Evolutionary conservation across 768 basidiomycete species (phyloP), one percentile per base, ranked within the genome.

Genomic region (Lyophyllum decastes): DNA sequence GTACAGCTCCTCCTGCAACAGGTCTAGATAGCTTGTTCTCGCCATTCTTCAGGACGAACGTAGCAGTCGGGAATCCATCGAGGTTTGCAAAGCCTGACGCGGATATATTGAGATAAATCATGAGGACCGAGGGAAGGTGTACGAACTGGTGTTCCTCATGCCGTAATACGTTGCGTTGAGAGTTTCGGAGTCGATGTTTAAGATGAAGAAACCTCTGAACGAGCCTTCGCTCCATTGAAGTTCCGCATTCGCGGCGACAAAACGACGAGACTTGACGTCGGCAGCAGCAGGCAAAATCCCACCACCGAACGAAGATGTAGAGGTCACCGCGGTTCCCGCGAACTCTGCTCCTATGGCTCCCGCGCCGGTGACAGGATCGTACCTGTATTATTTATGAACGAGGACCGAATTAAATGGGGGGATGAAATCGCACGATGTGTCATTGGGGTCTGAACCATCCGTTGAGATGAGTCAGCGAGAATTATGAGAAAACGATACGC

Each of bases 141-240:
- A 26, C 27, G 35, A 25, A 35, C 43, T 34, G n/a, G 24, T 21
- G 41, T 54, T 47, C 26, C 40, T 59, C 80, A 85, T 83, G 1
- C 80, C 84, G 53, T 78, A 85, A 70, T 80, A 85, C 21, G 82
- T 81, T 22, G 84, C 81, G 26, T 73, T 79, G 47, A 81, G 64
- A 49, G 72, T 72, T 17, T 74, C 56, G 17, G 81, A 63, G 61
- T 78, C 73, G 57, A 87, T 67, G 26, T 72, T 74, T 12, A 87
- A 70, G 34, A 83, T 81, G 70, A 83, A 85, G 70, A 85, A 87
- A 1, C 85, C 85, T 33, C 84, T 70, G 70, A 73, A 83, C 6
- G 80, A 82, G 8, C 79, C 83, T 68, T 86, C 84, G 57, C 80
- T 82, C 84, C 82, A 86, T 62, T 85, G 84, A 35, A 86, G 67